A percentile compares a stretch with the other conserved stretches of the same genome.
Evolutionary conservation across 257 asterid genomes (phyloP).

Genomic region (Przewalskia tangutica): DNA sequence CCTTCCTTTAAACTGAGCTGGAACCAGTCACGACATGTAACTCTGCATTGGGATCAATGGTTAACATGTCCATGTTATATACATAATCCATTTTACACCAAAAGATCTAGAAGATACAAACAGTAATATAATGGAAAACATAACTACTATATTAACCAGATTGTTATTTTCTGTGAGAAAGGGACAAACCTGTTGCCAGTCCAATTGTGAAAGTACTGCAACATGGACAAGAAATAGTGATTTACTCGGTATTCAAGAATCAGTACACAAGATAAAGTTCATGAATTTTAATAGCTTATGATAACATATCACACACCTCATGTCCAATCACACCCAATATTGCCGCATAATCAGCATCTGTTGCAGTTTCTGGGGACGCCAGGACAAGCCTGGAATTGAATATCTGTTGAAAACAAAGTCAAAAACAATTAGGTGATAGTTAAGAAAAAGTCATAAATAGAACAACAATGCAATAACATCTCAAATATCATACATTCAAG

Average conservation of each 20-base stretch:
- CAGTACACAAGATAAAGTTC: neutral
- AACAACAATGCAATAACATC: neutral
- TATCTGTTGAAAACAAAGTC: conserved; percentile 41
- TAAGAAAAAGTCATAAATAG: neutral
- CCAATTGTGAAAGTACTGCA: conserved; percentile 99
- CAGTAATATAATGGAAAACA: neutral
- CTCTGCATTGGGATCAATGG: conserved; percentile 45
- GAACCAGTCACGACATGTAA: conserved; percentile 99
- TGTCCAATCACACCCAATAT: conserved; percentile 95
- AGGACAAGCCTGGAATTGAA: conserved; percentile 90
- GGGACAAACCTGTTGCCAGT: conserved; percentile 83
- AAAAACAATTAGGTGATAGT: neutral
- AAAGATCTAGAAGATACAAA: neutral
- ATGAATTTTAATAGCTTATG: neutral
- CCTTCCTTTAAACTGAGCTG: conserved; percentile 99
- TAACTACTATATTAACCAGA: neutral
- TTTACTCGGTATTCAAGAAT: neutral
- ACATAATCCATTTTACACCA: neutral
- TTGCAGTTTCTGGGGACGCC: conserved; percentile 95
- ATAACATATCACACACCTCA: conserved; percentile 42
- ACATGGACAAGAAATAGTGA: conserved; percentile 10
- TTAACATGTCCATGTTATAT: neutral
- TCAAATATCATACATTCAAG: conserved; percentile 54
- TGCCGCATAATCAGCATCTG: conserved; percentile 95
- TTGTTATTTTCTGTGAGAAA: neutral